Percentiles rank a stretch among this genome's conserved stretches.
Evolutionary conservation across 2,329 filamentous ascomycete genomes (phyloP).

Genomic region (Xylaria sp.): DNA sequence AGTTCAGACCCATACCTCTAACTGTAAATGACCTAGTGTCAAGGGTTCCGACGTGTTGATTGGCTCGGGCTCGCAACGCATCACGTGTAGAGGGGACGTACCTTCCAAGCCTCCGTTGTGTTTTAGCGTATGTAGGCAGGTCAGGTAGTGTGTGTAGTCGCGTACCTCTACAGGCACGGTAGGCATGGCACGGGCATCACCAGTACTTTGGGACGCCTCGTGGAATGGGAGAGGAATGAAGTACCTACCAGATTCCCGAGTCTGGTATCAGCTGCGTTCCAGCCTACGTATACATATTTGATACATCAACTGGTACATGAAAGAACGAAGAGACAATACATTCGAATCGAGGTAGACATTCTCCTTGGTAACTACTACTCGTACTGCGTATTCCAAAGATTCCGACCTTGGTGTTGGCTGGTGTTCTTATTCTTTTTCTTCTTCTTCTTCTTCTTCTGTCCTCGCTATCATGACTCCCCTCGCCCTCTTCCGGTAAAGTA

Average conservation of each 20-base stretch:
- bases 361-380: too few relatives aligned
- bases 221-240: background rate
- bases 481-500: too few relatives aligned
- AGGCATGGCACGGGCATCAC: too few relatives aligned
- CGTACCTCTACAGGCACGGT: too few relatives aligned
- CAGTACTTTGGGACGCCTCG: too few relatives aligned
- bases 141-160: too few relatives aligned
- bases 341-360: too few relatives aligned
- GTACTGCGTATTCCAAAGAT: background rate
- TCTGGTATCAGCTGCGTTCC: constrained; percentile 17
- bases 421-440: background rate
- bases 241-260: background rate
- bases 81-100: constrained; percentile 30
- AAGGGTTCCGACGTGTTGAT: background rate
- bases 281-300: too few relatives aligned
- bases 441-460: background rate
- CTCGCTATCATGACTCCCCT: background rate
- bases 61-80: background rate
- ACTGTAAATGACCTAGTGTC: constrained; percentile 16
- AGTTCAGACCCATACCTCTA: too few relatives aligned
- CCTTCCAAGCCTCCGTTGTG: background rate
- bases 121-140: background rate
- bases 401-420: too few relatives aligned
- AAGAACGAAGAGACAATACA: too few relatives aligned
- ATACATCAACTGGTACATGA: too few relatives aligned